Evolutionary conservation across 75 land plant genomes (phyloP), one percentile per base, ranked within the genome.

Genomic region (Pinus albicaulis): DNA sequence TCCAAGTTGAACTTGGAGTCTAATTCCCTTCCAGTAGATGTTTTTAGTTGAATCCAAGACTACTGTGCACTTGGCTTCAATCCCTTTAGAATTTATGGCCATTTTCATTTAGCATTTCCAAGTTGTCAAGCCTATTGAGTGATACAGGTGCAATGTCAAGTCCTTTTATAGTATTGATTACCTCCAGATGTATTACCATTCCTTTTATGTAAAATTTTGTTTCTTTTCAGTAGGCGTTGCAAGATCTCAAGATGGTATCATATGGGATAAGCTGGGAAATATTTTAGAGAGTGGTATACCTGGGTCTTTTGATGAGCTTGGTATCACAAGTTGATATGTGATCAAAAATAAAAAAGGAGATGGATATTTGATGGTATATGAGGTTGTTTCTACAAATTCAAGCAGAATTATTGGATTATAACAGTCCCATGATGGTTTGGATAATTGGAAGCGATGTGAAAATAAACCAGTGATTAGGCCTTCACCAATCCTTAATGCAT

Each of bases 181-280:
- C 80, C 71, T 93, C 38, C 78, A 93, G 65, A 91, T 93, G 93
- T 93, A 91, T 55, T 93, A 93, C 76, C 91, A 93, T 58, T 90
- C 95, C 12, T 85, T 83, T 70, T 89, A 93, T 72, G 56, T 73
- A 3, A 75, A 76, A 52, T 81, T 68, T 8, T 83, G 84, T 3
- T 66, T 78, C 16, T 85, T 80, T 78, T 48, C 72, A 23, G 81
- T 93, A 57, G 95, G 95, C 13, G 55, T 85, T 71, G 95, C 95
- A 59, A 82, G 95, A 73, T 93, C 95, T 22, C 80, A 89, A 64
- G 92, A 93, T 75, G 95, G 91, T 52, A 81, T 90, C 59, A 80
- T 74, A 62, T 93, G 95, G 95, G 84, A 90, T 76, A 93, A 93
- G 75, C 72, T 88, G 71, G 92, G 92, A 61, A 93, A 93, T 75